Conservation (phyloP, 2,329 filamentous ascomycete genomes). For the Beauveria medogensis region DNA sequence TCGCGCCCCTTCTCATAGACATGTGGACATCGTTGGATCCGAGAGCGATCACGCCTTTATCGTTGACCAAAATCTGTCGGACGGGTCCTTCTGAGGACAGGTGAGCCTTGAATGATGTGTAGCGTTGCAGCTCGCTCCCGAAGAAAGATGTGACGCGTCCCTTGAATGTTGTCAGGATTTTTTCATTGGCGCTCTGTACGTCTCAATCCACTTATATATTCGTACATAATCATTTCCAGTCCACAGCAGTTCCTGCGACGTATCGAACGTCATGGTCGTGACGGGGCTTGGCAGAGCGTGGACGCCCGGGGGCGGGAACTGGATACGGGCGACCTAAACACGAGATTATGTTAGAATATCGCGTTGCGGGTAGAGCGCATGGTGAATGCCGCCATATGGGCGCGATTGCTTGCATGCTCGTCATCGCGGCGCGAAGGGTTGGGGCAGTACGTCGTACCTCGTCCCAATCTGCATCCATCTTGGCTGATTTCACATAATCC, state of each 20-base stretch:
- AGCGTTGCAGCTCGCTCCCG: constrained; percentile 73
- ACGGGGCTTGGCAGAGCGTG: constrained; percentile 63
- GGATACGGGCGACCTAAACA: constrained; percentile 66
- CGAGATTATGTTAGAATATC: constrained; percentile 8
- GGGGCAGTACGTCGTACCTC: constrained; percentile 39
- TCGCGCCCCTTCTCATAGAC: constrained; percentile 70
- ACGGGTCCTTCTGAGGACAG: constrained; percentile 65
- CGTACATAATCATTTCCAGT: constrained; percentile 81
- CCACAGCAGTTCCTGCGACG: constrained; percentile 84
- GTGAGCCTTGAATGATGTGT: constrained; percentile 85
- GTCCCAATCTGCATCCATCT: constrained; percentile 62
- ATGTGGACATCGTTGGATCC: constrained; percentile 81
- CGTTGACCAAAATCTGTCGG: constrained; percentile 82
- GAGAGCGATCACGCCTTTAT: constrained; percentile 81
- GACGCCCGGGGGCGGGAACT: constrained; percentile 67
- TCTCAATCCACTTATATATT: constrained; percentile 5
- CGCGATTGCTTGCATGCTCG: constrained; percentile 16
- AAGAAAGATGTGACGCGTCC: constrained; percentile 86
- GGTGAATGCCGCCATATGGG: background rate
- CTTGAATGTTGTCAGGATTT: constrained; percentile 36
- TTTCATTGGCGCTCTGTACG: background rate
- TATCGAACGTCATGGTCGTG: constrained; percentile 82
- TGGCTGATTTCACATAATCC: constrained; percentile 31
- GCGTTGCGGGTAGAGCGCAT: background rate
- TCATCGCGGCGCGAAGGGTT: constrained; percentile 12